Base-by-base conservation (phyloP, 1,139 yeast species). In the Pneumocystis canis region DNA sequence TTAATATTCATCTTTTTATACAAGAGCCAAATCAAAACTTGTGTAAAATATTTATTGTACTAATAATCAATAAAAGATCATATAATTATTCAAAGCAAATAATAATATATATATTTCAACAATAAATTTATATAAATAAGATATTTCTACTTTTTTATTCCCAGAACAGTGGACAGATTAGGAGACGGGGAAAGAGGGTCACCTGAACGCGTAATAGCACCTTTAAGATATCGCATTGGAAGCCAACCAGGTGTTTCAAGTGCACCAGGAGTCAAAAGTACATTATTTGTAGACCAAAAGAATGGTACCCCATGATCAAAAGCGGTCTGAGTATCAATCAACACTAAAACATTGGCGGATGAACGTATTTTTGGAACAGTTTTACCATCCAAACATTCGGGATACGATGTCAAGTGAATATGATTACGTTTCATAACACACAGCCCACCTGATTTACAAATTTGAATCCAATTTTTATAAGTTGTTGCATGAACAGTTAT, bases 401-500 rank as follows among this genome's bases (percentile, higher is more conserved):
- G 31, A 47, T 47, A 47, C 3, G 54, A 47, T 0, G 90, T 84
- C 70, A 92, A 78, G 73, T 92, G 98, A 30, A 92, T 83, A 72
- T 92, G 98, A 68, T 85, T 85, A 68, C 98, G 76, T 39, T 73
- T 75, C 96, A 89, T 88, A 63, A 74, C 76, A 32, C 80, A 79
- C 37, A 92, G 75, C 0, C 94, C 94, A 0, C 82, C 83, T 11
- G 78, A 68, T 41, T 73, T 65, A 28, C 14, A 47, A 30, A 79
- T 66, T 11, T 70, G 65, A 0, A 75, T 70, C 68, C 86, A 74
- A 30, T 81, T 82, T 5, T 73, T 71, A n/a, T 64, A 65, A 66
- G 78, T 82, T 0, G 98, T 92, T 5, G 98, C 98, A 72, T 94
- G 98, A 47, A 87, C 82, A 3, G 88, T 78, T 2, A 71, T 69